Evolutionary conservation across 2,329 filamentous ascomycete genomes (phyloP), one percentile per base, ranked within the genome.

Genomic region (Ophiostoma ips): DNA sequence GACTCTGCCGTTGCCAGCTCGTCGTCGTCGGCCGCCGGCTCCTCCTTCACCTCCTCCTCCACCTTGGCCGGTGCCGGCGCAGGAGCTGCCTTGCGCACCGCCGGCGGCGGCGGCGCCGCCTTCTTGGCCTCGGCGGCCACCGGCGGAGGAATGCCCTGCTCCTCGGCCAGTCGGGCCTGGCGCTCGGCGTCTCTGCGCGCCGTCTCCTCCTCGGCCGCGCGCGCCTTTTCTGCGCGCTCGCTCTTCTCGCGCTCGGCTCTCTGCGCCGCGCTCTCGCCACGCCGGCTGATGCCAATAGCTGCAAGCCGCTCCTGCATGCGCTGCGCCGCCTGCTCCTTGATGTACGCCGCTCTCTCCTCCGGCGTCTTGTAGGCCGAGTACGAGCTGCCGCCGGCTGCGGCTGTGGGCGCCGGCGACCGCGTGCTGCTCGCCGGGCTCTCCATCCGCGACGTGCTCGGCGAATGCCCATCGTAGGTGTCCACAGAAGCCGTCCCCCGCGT

Each of bases 271-370:
- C 81, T 85, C 68, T 98, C 92, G 3, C 83, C 82, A 36, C 82
- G 69, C 62, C 94, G 94, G 64, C 87, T 94, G 62, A 98, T 84
- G 34, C 92, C 92, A 54, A 96, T 77, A 44, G 90, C 90, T 53
- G 92, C 92, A 60, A 98, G 77, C 53, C 92, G 83, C 65, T 96
- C 92, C 34, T 92, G 90, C 84, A 98, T 96, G 53, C 90, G 86
- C 62, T 90, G 87, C 64, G 96, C 89, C 9, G 92, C 94, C 64
- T 95, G 90, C 64, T 95, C 89, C 64, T 94, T 94, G 62, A 96
- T 95, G 61, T 94, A 95, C 5, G 90, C 88, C 34, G 94, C 88
- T 50, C 92, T 80, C 61, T 98, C 90, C 65, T 96, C 89, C 0
- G 89, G 84, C 0, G 89, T 95, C 66, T 85, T 87, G 64, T 92